Base-by-base conservation (phyloP, 345 rosid species). In the Sisymbrium altissimum region DNA sequence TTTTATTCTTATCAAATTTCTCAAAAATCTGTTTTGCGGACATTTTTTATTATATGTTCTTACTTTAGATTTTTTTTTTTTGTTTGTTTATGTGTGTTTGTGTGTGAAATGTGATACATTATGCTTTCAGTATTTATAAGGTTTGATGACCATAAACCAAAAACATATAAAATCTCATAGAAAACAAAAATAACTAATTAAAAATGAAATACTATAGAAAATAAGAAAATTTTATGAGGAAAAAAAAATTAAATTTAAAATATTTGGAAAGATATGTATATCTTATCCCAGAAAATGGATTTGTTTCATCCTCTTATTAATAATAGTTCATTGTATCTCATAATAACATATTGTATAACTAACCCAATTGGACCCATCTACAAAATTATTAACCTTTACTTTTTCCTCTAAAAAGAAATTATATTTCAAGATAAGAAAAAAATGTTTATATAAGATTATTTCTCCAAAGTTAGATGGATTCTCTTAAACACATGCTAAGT, bases 1-100 rank as follows among this genome's bases (percentile, higher is more conserved):
- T 39, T 46, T 70, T 70, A 36, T 44, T 32, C 23, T 70, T 70
- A 57, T 70, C 56, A 4, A 44, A 70, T 35, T 40, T 71, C 13
- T 71, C 48, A 14, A 60, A 60, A 17, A 60, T 48, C 19, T 71
- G 48, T 60, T 36, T 71, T 23, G 14, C 38, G 1, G 60, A 71
- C 75, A 71, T 62, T 46, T 45, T 59, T 46, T n/a, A 4, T 30
- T 21, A 14, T 68, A 14, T 49, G 3, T 8, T 14, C 50, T 33
- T 48, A 15, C 32, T 30, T 66, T 36, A 3, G 14, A 36, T 14
- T 29, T 9, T 30, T 64, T 7, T 14, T 32, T 36, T 44, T 9
- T 45, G 30, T 32, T 18, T 64, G 3, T 18, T 18, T 40, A 64
- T 41, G n/a, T n/a, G n/a, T n/a, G n/a, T 29, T 2, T 17, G 30